Conservation (phyloP, 345 rosid species). For the Melastoma malabathricum region DNA sequence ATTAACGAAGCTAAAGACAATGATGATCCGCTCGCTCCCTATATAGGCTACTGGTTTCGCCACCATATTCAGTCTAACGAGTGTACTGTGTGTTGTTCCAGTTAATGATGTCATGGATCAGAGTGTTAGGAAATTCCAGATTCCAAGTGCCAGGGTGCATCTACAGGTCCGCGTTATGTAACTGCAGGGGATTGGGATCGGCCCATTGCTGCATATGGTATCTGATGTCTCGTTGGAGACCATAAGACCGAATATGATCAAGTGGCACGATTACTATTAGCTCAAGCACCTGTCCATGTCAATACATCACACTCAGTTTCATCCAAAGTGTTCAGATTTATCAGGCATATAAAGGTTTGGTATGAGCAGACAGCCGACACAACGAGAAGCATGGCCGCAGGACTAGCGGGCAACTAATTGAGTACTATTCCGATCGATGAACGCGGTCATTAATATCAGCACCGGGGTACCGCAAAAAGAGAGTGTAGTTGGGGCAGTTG, state of each 20-base stretch:
- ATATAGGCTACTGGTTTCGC: too few relatives aligned
- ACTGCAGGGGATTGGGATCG: constrained; percentile 31
- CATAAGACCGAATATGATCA: constrained; percentile 15
- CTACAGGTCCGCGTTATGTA: too few relatives aligned
- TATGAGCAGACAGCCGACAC: constrained; percentile 46
- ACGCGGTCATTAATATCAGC: too few relatives aligned
- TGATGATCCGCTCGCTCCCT: too few relatives aligned
- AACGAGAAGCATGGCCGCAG: constrained; percentile 35
- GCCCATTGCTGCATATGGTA: constrained; percentile 25
- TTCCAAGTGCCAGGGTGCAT: constrained; percentile 15
- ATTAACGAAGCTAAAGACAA: too few relatives aligned
- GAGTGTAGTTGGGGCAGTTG: too few relatives aligned
- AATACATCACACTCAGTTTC: too few relatives aligned
- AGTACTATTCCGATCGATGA: too few relatives aligned
- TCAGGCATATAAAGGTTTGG: constrained; percentile 35
- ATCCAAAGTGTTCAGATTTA: constrained; percentile 33
- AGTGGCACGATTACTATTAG: constrained; percentile 15
- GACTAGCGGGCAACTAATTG: constrained; percentile 23
- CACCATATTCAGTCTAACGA: too few relatives aligned
- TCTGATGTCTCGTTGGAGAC: constrained; percentile 20
- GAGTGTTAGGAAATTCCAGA: constrained; percentile 14
- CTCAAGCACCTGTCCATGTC: constrained; percentile 16
- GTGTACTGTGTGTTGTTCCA: too few relatives aligned
- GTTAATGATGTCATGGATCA: constrained; percentile 24
- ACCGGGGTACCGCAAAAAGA: too few relatives aligned